Base-by-base conservation (phyloP, 2,329 filamentous ascomycete species). In the Xylariaceae sp. region DNA sequence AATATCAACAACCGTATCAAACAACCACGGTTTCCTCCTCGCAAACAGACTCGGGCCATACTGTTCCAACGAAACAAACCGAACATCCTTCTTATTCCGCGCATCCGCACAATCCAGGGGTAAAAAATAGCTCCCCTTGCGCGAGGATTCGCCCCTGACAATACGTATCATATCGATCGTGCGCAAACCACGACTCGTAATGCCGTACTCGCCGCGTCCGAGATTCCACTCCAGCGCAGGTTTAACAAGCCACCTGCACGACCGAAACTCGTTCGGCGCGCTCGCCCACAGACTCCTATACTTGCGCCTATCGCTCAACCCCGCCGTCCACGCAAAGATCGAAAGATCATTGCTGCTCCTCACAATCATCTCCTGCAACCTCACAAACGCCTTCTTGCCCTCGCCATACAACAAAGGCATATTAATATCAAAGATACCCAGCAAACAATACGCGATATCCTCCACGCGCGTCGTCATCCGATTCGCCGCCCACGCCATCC, bases 361-460 rank as follows among this genome's bases (percentile, higher is more conserved):
- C 13, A 68, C 62, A 39, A 69, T 68, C 48, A 66, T 63, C 17
- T 68, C 63, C 49, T 69, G 65, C 2, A 69, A 35, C 7, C 66
- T 62, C 4, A 54, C 58, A 53, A 68, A 69, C 1, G 65, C 65
- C 30, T 66, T 67, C 54, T 59, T 53, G 51, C 66, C 66, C 51
- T 70, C 68, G 1, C 68, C 68, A 37, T 71, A 70, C 1, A 71
- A 30, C 2, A 68, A 51, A 0, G 69, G 67, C 67, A 70, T 68
- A 53, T 68, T 67, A 39, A 71, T 64, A 9, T 66, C 64, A 10
- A 69, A 66, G 11, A 71, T 64, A 0, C 69, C 69, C 0, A 71
- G 60, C 0, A 71, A 62, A 18, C 68, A 67, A 49, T 70, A 71
- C 2, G 68, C 68, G 18, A 65, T 62, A 30, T 70, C 69, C 56